These are phyloP conservation scores for Ricinus communis DNA, from an alignment of 345 rosid species.

Conservation along the genomic window DNA sequence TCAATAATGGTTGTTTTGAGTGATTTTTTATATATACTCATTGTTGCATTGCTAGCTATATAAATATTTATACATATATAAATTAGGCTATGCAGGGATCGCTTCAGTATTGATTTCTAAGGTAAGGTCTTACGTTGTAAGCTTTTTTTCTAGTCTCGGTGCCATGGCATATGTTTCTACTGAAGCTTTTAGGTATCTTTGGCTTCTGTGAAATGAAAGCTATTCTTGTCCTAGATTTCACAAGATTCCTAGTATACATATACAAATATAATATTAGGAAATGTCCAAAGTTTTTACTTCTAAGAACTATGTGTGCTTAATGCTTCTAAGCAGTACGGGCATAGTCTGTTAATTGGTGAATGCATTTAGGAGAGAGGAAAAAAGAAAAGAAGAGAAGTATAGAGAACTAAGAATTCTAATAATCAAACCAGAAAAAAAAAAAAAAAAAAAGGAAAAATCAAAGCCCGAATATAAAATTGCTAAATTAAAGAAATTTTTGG, in stretches of 20 bases:
- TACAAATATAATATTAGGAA: not conserved
- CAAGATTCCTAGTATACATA: conserved; percentile 1
- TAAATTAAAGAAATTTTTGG: too few relatives aligned
- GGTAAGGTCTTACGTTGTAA: conserved; percentile 10
- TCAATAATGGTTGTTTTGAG: conserved; percentile 14
- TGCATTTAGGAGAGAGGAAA: too few relatives aligned
- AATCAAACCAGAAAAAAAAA: too few relatives aligned
- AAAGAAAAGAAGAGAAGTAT: too few relatives aligned
- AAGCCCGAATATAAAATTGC: too few relatives aligned
- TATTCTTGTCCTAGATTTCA: not conserved
- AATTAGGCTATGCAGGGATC: conserved; percentile 5
- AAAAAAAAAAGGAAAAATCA: too few relatives aligned
- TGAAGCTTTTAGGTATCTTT: not conserved
- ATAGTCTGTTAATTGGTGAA: too few relatives aligned
- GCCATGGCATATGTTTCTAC: not conserved
- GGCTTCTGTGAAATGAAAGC: conserved; percentile 1
- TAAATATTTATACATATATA: not conserved
- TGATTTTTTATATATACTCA: not conserved
- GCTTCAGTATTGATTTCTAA: conserved; percentile 6
- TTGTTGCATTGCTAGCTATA: not conserved
- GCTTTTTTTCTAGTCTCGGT: conserved; percentile 2
- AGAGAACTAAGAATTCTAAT: too few relatives aligned
- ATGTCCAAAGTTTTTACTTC: not conserved
- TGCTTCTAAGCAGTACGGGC: too few relatives aligned
- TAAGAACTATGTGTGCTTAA: too few relatives aligned